These are phyloP conservation scores for Trametes versicolor DNA, from an alignment of 1,284 basidiomycete species.

Conservation along the genomic window DNA sequence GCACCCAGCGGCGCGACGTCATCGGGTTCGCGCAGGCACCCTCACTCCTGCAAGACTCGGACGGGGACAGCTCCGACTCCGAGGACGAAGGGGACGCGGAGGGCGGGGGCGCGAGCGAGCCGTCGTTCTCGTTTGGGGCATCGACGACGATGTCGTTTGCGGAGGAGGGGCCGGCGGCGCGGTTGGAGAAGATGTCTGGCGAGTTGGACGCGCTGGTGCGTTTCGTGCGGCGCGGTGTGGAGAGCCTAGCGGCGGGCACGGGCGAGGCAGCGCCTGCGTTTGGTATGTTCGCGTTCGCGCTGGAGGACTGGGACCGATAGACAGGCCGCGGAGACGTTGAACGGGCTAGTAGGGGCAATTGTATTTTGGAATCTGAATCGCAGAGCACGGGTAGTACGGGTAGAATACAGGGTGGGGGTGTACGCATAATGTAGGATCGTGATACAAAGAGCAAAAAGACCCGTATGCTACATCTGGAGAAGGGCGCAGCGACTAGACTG, in stretches of 20 bases:
- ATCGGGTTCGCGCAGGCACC: conserved; percentile 60
- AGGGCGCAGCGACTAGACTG: neutral
- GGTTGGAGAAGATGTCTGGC: conserved; percentile 67
- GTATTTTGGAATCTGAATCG: neutral
- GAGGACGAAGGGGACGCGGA: conserved; percentile 51
- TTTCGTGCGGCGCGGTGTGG: conserved; percentile 72
- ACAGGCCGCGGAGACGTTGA: neutral
- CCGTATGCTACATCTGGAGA: conserved; percentile 17
- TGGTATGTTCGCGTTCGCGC: conserved; percentile 76
- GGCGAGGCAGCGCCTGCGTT: conserved; percentile 70
- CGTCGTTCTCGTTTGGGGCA: conserved; percentile 55
- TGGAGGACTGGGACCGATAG: conserved; percentile 82
- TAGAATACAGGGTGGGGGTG: conserved; percentile 3
- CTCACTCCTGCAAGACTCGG: conserved; percentile 48
- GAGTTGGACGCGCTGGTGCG: conserved; percentile 78
- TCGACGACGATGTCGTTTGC: conserved; percentile 49
- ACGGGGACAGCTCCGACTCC: conserved; percentile 49
- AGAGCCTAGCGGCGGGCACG: conserved; percentile 64
- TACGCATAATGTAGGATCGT: conserved; percentile 3
- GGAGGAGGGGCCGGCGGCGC: conserved; percentile 57
- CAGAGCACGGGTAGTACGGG: neutral
- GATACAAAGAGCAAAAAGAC: conserved; percentile 1
- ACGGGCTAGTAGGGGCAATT: neutral
- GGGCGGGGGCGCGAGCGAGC: conserved; percentile 43
- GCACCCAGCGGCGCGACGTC: conserved; percentile 61